Conservation (phyloP, 1,284 basidiomycete genomes). For the Pseudozyma thailandica region DNA sequence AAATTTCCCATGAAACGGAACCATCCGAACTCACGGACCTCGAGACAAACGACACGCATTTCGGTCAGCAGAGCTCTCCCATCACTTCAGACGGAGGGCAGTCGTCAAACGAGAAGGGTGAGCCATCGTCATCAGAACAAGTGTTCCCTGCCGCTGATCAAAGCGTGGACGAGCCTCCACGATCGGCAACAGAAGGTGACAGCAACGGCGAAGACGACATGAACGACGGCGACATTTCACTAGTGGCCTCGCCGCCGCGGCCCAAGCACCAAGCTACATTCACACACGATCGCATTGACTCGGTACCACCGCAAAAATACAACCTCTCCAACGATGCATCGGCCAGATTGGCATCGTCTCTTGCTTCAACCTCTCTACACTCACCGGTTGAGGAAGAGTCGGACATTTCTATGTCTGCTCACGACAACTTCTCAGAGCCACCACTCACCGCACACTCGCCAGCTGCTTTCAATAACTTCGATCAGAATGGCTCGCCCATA, state of each 20-base stretch:
- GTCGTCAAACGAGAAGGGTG: not conserved
- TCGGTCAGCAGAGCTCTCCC: not conserved
- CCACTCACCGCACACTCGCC: slow-evolving; percentile 1
- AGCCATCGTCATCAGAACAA: not conserved
- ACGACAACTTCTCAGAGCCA: not conserved
- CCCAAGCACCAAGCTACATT: not conserved
- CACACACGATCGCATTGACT: slow-evolving; percentile 39
- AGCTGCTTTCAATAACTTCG: not conserved
- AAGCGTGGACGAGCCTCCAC: not conserved
- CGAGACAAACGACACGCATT: not conserved
- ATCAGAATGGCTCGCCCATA: not conserved
- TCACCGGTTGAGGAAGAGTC: slow-evolving; percentile 22
- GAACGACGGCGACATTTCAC: slow-evolving; percentile 30
- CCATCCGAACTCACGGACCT: not conserved
- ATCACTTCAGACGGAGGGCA: not conserved
- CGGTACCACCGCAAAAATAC: slow-evolving; percentile 48
- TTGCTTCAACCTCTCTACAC: slow-evolving; percentile 19
- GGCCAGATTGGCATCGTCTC: slow-evolving; percentile 5
- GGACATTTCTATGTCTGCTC: slow-evolving; percentile 13
- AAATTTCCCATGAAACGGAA: not conserved
- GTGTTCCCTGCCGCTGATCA: not conserved
- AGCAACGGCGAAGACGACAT: not conserved
- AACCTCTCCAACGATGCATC: slow-evolving; percentile 10
- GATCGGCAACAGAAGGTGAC: not conserved
- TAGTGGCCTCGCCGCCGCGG: slow-evolving; percentile 20